These are phyloP conservation scores for Clonostachys solani DNA, from an alignment of 2,329 filamentous ascomycete genomes.

Conservation along the genomic window DNA sequence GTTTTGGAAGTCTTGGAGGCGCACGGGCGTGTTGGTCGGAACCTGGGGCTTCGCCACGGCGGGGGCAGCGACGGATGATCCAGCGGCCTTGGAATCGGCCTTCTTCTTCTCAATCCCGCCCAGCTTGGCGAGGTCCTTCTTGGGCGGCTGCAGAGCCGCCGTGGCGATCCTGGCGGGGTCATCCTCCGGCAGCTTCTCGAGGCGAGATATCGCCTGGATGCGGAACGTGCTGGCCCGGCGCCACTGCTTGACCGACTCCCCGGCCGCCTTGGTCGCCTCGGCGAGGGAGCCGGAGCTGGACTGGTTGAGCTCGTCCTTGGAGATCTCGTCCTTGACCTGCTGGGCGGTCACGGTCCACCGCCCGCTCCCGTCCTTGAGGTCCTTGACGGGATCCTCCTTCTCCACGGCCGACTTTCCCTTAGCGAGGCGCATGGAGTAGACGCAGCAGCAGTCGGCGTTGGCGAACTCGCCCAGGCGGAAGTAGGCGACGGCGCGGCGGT, in stretches of 20 bases:
- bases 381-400: constrained; percentile 19
- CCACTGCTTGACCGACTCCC: constrained; percentile 15
- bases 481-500: constrained; percentile 72
- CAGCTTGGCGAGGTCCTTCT: constrained; percentile 18
- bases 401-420: constrained; percentile 22
- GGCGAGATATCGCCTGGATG: constrained; percentile 35
- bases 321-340: constrained; percentile 18
- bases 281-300: neutral
- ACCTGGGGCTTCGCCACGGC: constrained; percentile 6
- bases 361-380: constrained; percentile 36
- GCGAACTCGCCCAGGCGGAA: constrained; percentile 67
- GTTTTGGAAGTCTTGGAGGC: constrained; percentile 30
- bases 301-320: constrained; percentile 22
- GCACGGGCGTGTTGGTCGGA: constrained; percentile 3
- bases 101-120: neutral
- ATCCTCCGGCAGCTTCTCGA: constrained; percentile 38
- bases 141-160: constrained; percentile 19
- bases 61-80: neutral
- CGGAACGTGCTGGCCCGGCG: constrained; percentile 40
- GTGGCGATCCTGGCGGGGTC: constrained; percentile 42
- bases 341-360: constrained; percentile 36
- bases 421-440: constrained; percentile 43
- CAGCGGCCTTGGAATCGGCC: neutral
- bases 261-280: neutral
- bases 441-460: constrained; percentile 69